These are phyloP conservation scores for Coemansia sp. DNA, from an alignment of 192 early-diverging fungal species.

Conservation along the genomic window DNA sequence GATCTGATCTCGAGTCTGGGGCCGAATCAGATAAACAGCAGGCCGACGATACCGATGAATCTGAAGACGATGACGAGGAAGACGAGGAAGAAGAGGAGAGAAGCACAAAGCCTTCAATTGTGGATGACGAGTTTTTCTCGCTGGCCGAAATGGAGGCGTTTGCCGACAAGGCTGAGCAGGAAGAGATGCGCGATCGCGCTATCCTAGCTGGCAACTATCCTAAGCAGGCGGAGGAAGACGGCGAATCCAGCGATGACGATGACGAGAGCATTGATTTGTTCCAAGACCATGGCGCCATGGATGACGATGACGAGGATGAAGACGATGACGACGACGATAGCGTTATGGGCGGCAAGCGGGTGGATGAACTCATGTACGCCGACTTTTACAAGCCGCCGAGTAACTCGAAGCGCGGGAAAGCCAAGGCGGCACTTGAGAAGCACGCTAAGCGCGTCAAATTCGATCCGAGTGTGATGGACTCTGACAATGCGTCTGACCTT, in stretches of 20 bases:
- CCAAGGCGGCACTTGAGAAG: constrained; percentile 39
- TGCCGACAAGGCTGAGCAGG: constrained; percentile 71
- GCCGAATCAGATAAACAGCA: not conserved
- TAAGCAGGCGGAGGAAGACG: constrained; percentile 62
- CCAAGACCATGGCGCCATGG: constrained; percentile 54
- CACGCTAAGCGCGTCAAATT: constrained; percentile 52
- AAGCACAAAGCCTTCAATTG: constrained; percentile 55
- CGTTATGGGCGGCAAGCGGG: constrained; percentile 60
- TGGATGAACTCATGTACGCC: constrained; percentile 72
- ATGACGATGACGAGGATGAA: constrained; percentile 64
- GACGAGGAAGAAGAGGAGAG: constrained; percentile 27
- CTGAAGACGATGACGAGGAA: constrained; percentile 39
- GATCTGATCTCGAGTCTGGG: not conserved
- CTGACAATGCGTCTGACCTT: constrained; percentile 48
- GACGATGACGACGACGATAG: constrained; percentile 64
- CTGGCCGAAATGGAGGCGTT: constrained; percentile 85
- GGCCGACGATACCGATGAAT: not conserved
- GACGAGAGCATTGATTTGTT: constrained; percentile 61
- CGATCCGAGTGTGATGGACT: constrained; percentile 30
- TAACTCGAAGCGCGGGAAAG: constrained; percentile 50
- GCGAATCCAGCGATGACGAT: constrained; percentile 52
- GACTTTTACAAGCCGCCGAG: constrained; percentile 83
- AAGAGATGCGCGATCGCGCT: constrained; percentile 53
- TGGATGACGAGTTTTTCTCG: constrained; percentile 96
- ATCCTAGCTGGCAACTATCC: constrained; percentile 56